Evolutionary conservation across 2,329 filamentous ascomycete species (phyloP), one percentile per base, ranked within the genome.

Genomic region (Claviceps quebecensis): DNA sequence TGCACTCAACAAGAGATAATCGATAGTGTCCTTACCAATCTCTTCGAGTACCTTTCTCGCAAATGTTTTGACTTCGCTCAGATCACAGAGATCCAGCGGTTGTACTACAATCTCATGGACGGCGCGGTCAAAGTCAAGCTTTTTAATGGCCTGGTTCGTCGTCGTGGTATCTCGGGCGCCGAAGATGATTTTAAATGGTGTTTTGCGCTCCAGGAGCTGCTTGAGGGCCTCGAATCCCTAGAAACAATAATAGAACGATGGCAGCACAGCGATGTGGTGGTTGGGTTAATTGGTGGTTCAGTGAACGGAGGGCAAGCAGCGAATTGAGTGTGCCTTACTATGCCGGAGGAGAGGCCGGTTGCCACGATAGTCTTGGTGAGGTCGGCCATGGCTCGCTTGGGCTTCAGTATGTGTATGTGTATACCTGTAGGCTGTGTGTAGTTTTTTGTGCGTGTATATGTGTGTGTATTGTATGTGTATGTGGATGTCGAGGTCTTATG

Each of bases 161-260:
- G 58, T 59, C 22, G 64, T 55, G 0, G 65, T 64, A 58, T 76
- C 70, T n/a, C 75, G 65, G 3, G 70, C 74, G 9, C 74, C 75
- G 9, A 77, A 64, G 45, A 78, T 71, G 56, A 76, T 62, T 16
- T 60, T 69, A 61, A 76, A 74, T 0, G 73, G 65, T 55, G 74
- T 69, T 0, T 65, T 52, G 46, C 72, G 66, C 16, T 62, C 57
- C 7, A 77, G 68, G 26, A 77, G 68, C 56, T 76, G 72, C 56
- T 74, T 75, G 50, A 76, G 63, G n/a, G 69, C 67, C 57, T 78
- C 74, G 50, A 78, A 72, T 13, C 75, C 74, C 74, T 77, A 45
- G 23, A 45, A 7, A n/a, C 8, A 43, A 43, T 6, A 23, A 7
- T 6, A 5, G 2, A 22, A 23, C 13, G 19, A 43, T 7, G 3